Evolutionary conservation across 345 rosid species (phyloP).

Genomic region (Punica granatum): DNA sequence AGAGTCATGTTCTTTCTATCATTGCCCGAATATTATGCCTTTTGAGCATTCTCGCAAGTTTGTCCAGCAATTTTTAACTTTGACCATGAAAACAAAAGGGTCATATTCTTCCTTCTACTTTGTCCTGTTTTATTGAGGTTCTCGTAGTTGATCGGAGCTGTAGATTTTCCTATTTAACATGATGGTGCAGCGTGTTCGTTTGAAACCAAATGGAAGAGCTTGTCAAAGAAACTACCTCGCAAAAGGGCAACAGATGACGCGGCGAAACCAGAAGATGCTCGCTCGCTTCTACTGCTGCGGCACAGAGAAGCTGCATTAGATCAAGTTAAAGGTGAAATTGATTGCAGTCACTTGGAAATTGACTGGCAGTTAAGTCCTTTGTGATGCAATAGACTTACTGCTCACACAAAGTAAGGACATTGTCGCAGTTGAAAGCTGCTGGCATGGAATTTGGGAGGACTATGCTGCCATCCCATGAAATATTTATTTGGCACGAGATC

Average conservation of each 20-base stretch:
- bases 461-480: not conserved
- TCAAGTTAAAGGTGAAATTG: constrained; percentile 25
- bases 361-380: constrained; percentile 33
- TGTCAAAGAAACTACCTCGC: constrained; percentile 39
- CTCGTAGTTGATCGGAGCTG: not conserved
- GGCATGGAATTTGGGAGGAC: not conserved
- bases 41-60: not conserved
- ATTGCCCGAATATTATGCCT: not conserved
- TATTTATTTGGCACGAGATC: not conserved
- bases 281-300: constrained; percentile 26
- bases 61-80: not conserved
- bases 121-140: not conserved
- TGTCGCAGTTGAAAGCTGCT: not conserved
- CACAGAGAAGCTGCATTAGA: constrained; percentile 38
- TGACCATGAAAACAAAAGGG: not conserved
- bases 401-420: constrained; percentile 7
- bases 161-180: not conserved
- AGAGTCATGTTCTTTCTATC: not conserved
- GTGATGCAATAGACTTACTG: not conserved
- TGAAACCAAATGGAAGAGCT: constrained; percentile 48
- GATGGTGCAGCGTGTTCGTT: constrained; percentile 29
- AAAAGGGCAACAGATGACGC: constrained; percentile 15
- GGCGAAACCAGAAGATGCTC: constrained; percentile 16
- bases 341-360: constrained; percentile 34
- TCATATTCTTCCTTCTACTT: not conserved